Base-by-base conservation (phyloP, 805 yeast species). In the Jamesozyma spencerorum region DNA sequence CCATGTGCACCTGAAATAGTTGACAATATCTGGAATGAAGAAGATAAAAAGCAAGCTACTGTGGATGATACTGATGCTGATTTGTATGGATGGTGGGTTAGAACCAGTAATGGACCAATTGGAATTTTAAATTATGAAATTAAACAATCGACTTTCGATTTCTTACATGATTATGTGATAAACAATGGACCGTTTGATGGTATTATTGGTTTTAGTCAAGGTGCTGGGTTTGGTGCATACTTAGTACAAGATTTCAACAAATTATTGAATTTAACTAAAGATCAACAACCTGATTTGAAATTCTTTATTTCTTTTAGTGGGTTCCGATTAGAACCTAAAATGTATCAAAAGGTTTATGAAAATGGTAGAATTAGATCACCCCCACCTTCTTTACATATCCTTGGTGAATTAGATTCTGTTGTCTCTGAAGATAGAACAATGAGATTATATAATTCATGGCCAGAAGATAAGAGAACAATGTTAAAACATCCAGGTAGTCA, bases 401-500 rank as follows among this genome's bases (percentile, higher is more conserved):
- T 77, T 44, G 97, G 98, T 18, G 90, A 90, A 45, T 63, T 86
- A 22, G 98, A 92, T 53, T 81, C 95, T 0, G 81, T 90, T 11
- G 95, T 92, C 1, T 71, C 79, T 1, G 87, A 81, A 37, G 80
- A 76, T 33, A 69, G 94, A 48, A 71, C 81, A 0, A 57, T 72
- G 61, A 59, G 64, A 2, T 65, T 90, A n/a, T 78, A 68, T 47
- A 71, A 76, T 8, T 65, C 68, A 14, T 74, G 74, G 46, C 64
- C 62, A 26, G 67, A 62, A 15, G 54, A 51, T 3, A 59, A 60
- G 15, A 62, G 84, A 17, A 68, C 66, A 0, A 34, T 70, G 34
- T 50, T 87, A 42, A 80, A 73, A 46, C 98, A 90, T 56, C 94
- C 97, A 4, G 97, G 97, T 38, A 96, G 96, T 1, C 98, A 90